A percentile compares a stretch with the other conserved stretches of the same genome.
Conservation (phyloP, 768 basidiomycete species). For the Lactarius sp. region DNA sequence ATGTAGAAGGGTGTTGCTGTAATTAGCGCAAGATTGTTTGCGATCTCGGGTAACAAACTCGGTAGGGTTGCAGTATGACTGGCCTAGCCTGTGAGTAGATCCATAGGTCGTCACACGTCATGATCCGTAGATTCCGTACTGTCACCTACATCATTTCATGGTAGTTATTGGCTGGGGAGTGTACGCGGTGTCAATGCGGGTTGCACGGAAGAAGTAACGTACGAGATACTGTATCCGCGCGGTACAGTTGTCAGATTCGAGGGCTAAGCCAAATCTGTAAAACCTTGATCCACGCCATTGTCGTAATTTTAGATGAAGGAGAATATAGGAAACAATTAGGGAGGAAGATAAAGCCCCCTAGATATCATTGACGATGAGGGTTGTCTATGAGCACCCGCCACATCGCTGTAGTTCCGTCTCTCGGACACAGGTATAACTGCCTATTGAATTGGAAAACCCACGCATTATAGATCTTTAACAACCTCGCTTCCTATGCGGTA, state of each 20-base stretch:
- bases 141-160: no score
- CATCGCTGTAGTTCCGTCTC: neutral
- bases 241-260: neutral
- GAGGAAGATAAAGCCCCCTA: neutral
- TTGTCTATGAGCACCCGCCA: neutral
- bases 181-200: neutral
- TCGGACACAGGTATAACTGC: neutral
- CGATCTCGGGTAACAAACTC: no score
- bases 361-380: neutral
- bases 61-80: no score
- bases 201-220: neutral
- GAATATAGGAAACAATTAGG: neutral
- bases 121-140: neutral
- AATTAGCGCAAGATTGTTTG: no score
- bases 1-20: no score
- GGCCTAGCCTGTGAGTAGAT: neutral
- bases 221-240: neutral
- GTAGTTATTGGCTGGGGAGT: neutral
- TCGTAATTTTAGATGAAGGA: neutral
- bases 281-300: neutral
- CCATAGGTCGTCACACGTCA: neutral
- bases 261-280: neutral
- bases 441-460: neutral
- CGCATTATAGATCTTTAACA: neutral
- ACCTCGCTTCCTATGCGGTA: neutral